Base-by-base conservation (phyloP, 2,329 filamentous ascomycete genomes). In the Trichoderma aggressivum region DNA sequence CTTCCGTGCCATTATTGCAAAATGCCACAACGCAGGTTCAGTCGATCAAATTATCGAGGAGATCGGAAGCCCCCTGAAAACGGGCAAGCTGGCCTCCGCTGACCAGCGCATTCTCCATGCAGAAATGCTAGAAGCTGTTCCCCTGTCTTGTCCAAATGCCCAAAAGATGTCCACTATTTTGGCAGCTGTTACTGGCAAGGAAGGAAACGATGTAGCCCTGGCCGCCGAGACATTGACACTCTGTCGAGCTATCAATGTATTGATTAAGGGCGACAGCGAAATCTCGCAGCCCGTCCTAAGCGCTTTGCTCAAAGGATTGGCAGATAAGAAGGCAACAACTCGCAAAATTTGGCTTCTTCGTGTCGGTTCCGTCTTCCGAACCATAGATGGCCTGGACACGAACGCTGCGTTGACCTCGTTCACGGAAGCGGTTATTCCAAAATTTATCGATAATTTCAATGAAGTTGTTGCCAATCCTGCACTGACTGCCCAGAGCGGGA, bases 71-170 rank as follows among this genome's bases (percentile, higher is more conserved):
- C 94, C 94, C 1, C 82, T 99, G 72, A 97, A 94, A 79, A 86
- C 90, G 21, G 91, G 92, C 67, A 99, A 98, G 79, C 86, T 97
- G 24, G 87, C 94, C 4, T 91, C 91, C 67, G 90, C 92, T 18
- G 96, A 99, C 72, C 94, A 98, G 76, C 91, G 94, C 76, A 87
- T 92, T 5, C 84, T 94, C 3, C 90, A 98, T 81, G 91, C 93
- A 5, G 92, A 96, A 77, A 93, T 97, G 85, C 85, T 99, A 3
- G 84, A 88, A 63, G 84, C 86, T 7, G 81, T 95, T 34, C 86
- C 89, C 1, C 83, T 88, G 56, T 91, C 89, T 2, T 80, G 84
- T 12, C 81, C 86, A 3, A 85, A 92, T 50, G 91, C 92, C 0
- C 85, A 87, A 71, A 92, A 92, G 74, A 86, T 95, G 34, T 86